Percentiles rank a stretch among this genome's conserved stretches.
phyloP scores from a whole-genome alignment of 495 filamentous ascomycete genomes.

The Neurospora sp. region DNA sequence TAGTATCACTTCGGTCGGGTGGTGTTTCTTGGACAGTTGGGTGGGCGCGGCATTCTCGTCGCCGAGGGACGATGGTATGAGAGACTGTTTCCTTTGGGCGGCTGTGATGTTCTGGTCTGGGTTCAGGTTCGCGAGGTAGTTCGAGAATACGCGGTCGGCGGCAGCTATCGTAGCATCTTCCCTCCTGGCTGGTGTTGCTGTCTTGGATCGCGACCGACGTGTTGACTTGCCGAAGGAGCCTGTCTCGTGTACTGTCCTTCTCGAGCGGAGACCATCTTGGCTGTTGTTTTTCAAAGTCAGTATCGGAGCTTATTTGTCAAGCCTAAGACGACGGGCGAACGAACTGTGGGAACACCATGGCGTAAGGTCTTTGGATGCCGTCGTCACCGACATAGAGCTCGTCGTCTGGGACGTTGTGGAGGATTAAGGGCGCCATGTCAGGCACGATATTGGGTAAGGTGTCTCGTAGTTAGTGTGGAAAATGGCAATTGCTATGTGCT shows the following conservation, averaged over 20 bases:
- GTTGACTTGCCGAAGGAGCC: conserved; percentile 49
- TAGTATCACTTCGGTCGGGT: conserved; percentile 71
- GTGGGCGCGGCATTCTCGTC: conserved; percentile 18
- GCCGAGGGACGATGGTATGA: conserved; percentile 16
- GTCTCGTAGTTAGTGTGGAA: neutral
- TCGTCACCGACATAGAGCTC: conserved; percentile 49
- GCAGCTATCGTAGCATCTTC: conserved; percentile 47
- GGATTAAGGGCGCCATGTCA: conserved; percentile 44
- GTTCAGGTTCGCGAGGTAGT: conserved; percentile 25
- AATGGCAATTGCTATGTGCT: neutral
- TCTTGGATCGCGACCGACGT: conserved; percentile 41
- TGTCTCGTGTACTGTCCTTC: conserved; percentile 36
- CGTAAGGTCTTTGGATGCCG: conserved; percentile 45
- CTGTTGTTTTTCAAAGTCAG: conserved; percentile 11
- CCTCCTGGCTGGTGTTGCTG: conserved; percentile 39
- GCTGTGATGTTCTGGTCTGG: conserved; percentile 17
- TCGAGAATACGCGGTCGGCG: conserved; percentile 40
- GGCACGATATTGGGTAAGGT: neutral
- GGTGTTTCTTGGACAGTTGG: conserved; percentile 13
- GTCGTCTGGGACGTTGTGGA: conserved; percentile 50
- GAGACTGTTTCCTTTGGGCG: conserved; percentile 19
- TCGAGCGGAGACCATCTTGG: conserved; percentile 29
- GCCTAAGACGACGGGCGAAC: conserved; percentile 10
- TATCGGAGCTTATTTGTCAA: neutral
- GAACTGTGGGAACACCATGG: conserved; percentile 46